A percentile compares a stretch with the other conserved stretches of the same genome.
phyloP scores from a whole-genome alignment of 345 rosid genomes.

The Murraya paniculata region DNA sequence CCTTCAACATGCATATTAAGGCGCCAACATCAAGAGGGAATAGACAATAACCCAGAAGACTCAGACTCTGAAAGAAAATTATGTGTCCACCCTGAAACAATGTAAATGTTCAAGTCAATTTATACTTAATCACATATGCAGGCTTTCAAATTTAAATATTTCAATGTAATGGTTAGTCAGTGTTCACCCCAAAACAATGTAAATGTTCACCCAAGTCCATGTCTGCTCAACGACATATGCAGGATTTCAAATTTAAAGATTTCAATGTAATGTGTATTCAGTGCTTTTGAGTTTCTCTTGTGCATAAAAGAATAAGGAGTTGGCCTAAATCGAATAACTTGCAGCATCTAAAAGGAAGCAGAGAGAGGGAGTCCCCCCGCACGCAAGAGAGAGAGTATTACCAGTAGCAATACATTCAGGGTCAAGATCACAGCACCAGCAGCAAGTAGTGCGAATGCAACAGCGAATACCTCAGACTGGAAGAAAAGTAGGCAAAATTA shows the following conservation, averaged over 20 bases:
- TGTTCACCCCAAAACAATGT: not conserved
- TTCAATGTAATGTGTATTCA: not conserved
- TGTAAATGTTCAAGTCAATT: not conserved
- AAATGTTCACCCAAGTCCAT: slow-evolving; percentile 1
- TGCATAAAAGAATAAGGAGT: not conserved
- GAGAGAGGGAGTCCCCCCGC: not conserved
- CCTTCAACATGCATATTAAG: slow-evolving; percentile 73
- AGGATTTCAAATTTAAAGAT: not conserved
- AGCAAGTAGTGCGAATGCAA: slow-evolving; percentile 95
- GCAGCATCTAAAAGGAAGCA: not conserved
- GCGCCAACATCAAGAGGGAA: slow-evolving; percentile 88
- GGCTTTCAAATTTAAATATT: not conserved
- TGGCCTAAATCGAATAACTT: not conserved
- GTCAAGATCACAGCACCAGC: slow-evolving; percentile 96
- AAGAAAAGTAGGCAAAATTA: slow-evolving; percentile 1
- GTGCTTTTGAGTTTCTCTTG: not conserved
- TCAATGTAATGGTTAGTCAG: not conserved
- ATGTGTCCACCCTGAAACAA: slow-evolving; percentile 79
- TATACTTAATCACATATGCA: not conserved
- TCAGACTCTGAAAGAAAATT: slow-evolving; percentile 83
- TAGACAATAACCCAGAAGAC: slow-evolving; percentile 83
- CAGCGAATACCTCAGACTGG: slow-evolving; percentile 96
- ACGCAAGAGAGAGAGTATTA: slow-evolving; percentile 21
- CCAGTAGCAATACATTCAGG: slow-evolving; percentile 86
- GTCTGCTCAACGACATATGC: not conserved